Evolutionary conservation across 345 rosid genomes (phyloP).

Genomic region (Viola odorata): DNA sequence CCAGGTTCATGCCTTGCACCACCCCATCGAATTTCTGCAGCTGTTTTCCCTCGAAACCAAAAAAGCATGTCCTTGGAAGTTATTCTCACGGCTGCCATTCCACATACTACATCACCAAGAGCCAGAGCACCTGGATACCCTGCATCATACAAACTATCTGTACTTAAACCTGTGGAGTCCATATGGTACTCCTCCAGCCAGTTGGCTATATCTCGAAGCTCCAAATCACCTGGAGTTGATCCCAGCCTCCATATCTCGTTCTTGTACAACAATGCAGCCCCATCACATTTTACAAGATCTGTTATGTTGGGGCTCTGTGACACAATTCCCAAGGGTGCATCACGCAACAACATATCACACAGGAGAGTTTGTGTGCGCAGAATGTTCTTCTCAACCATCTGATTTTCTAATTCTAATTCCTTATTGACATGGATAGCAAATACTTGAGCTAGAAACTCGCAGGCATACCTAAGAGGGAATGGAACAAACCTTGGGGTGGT

Average conservation of each 20-base stretch:
- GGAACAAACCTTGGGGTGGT: constrained; percentile 85
- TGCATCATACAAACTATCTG: constrained; percentile 87
- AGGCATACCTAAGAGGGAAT: constrained; percentile 92
- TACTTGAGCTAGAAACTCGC: constrained; percentile 91
- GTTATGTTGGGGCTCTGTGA: constrained; percentile 80
- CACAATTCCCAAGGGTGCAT: constrained; percentile 85
- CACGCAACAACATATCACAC: constrained; percentile 95
- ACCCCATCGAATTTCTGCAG: constrained; percentile 89
- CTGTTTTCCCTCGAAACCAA: constrained; percentile 92
- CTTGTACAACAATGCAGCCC: constrained; percentile 81
- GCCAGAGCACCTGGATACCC: constrained; percentile 71
- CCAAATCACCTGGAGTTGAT: constrained; percentile 60
- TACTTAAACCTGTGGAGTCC: constrained; percentile 93
- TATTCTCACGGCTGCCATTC: constrained; percentile 97
- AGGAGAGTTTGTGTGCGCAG: constrained; percentile 84
- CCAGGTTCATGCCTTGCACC: constrained; percentile 87
- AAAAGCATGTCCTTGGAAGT: constrained; percentile 65
- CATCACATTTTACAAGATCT: constrained; percentile 94
- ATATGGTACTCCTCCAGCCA: constrained; percentile 77
- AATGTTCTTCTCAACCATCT: constrained; percentile 81
- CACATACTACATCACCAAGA: constrained; percentile 74
- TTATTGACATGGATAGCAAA: constrained; percentile 90
- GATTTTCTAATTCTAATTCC: constrained; percentile 78
- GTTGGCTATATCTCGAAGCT: constrained; percentile 56
- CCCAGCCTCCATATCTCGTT: constrained; percentile 66